These are phyloP conservation scores for Paraphoma chrysanthemicola DNA, from an alignment of 2,329 filamentous ascomycete species.

Conservation along the genomic window DNA sequence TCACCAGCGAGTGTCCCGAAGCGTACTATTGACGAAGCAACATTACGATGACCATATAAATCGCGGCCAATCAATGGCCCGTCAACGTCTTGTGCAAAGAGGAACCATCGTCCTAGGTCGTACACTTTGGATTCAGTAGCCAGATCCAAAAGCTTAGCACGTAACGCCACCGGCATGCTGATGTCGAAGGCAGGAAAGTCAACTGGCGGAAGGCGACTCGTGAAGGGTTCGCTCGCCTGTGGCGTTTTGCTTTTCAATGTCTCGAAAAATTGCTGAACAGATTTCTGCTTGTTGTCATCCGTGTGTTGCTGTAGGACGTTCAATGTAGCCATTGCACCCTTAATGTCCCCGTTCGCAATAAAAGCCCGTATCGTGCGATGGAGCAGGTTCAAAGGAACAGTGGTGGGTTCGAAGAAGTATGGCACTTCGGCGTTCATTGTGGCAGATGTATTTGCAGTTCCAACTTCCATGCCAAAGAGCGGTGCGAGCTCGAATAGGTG, in stretches of 20 bases:
- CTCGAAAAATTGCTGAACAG: constrained; percentile 52
- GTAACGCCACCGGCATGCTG: constrained; percentile 55
- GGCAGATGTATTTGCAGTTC: constrained; percentile 43
- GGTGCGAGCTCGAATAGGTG: constrained; percentile 49
- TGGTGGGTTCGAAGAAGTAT: constrained; percentile 55
- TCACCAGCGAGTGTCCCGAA: constrained; percentile 62
- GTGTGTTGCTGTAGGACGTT: constrained; percentile 49
- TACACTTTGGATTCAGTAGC: constrained; percentile 55
- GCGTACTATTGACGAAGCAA: constrained; percentile 61
- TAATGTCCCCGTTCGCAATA: constrained; percentile 47
- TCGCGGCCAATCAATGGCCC: constrained; percentile 58
- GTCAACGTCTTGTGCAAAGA: constrained; percentile 60
- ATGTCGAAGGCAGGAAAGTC: constrained; percentile 55
- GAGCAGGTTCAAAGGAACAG: constrained; percentile 50
- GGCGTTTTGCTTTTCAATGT: constrained; percentile 27
- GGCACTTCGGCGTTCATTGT: constrained; percentile 26
- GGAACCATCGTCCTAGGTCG: constrained; percentile 61
- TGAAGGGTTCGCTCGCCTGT: constrained; percentile 31
- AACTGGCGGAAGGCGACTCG: constrained; percentile 38
- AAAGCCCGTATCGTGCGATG: constrained; percentile 52
- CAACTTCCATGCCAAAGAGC: constrained; percentile 50
- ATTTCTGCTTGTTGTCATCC: constrained; percentile 53
- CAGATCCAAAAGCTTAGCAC: constrained; percentile 61
- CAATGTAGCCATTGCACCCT: constrained; percentile 48
- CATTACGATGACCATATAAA: constrained; percentile 54